These are phyloP conservation scores for Kregervanrija delftensis DNA, from an alignment of 805 yeast genomes.

Conservation along the genomic window DNA sequence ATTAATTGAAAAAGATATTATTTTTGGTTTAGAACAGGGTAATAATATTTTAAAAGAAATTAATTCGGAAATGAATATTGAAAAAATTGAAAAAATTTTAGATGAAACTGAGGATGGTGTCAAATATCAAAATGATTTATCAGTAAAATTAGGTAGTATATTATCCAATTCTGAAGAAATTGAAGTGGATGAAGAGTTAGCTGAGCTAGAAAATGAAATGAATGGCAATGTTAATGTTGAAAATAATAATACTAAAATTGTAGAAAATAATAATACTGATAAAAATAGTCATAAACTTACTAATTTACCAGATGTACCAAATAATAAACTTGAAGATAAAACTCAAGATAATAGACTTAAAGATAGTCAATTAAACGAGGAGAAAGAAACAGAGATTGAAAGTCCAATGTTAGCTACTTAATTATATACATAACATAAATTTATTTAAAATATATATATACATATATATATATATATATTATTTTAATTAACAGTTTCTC, in stretches of 20 bases:
- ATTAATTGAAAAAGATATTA: constrained; percentile 76
- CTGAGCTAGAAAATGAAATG: constrained; percentile 41
- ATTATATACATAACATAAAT: no score
- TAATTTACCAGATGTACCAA: constrained; percentile 28
- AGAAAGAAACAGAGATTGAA: constrained; percentile 8
- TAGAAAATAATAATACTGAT: not conserved
- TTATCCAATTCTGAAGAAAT: constrained; percentile 43
- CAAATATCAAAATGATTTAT: constrained; percentile 68
- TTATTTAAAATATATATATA: not conserved
- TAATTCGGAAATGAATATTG: constrained; percentile 71
- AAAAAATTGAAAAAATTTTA: constrained; percentile 72
- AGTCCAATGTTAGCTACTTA: no score
- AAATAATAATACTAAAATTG: not conserved
- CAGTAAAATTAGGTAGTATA: constrained; percentile 40
- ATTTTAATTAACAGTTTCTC: not conserved
- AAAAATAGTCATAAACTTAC: constrained; percentile 11
- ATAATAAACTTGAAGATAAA: constrained; percentile 10
- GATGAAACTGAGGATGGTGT: constrained; percentile 82
- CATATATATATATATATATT: not conserved
- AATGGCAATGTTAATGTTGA: constrained; percentile 5
- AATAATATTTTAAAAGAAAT: constrained; percentile 66
- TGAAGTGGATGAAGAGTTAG: constrained; percentile 63
- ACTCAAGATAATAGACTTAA: constrained; percentile 3
- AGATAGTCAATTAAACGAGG: constrained; percentile 7
- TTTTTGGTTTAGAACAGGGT: constrained; percentile 76